phyloP scores from a whole-genome alignment of 352 stramenopile species.

The Albugo laibachii region DNA sequence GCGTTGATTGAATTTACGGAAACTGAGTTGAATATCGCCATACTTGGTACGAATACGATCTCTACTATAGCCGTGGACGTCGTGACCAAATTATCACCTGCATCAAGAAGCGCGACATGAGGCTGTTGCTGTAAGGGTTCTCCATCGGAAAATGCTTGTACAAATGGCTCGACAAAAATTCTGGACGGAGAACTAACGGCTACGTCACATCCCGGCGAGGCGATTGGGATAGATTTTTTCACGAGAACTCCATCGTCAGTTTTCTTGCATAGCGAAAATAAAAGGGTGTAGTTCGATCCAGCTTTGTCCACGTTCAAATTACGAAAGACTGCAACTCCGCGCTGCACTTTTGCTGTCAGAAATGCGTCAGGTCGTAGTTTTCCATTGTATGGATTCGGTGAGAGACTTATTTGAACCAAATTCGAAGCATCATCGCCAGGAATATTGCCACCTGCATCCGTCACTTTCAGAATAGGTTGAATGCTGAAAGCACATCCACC shows the following conservation, averaged over 20 bases:
- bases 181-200: slow-evolving; percentile 22
- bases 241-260: slow-evolving; percentile 16
- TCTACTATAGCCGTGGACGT: slow-evolving; percentile 20
- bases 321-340: slow-evolving; percentile 44
- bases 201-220: slow-evolving; percentile 40
- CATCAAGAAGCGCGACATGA: slow-evolving; percentile 33
- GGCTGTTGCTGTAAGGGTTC: slow-evolving; percentile 56
- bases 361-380: slow-evolving; percentile 20
- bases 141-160: slow-evolving; percentile 47
- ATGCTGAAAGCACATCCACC: slow-evolving; percentile 50
- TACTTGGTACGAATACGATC: slow-evolving; percentile 37
- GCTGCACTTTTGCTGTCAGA: slow-evolving; percentile 18
- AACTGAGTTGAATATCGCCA: slow-evolving; percentile 30
- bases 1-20: slow-evolving; percentile 36
- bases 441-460: slow-evolving; percentile 51
- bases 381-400: slow-evolving; percentile 46
- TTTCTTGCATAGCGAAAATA: slow-evolving; percentile 39
- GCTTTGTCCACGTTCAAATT: slow-evolving; percentile 53
- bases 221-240: slow-evolving; percentile 26
- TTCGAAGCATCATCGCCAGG: slow-evolving; percentile 47
- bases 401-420: slow-evolving; percentile 33
- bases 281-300: slow-evolving; percentile 49
- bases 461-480: slow-evolving; percentile 58
- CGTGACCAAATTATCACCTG: slow-evolving; percentile 37
- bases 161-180: slow-evolving; percentile 28